Base-by-base conservation (phyloP, 2,329 filamentous ascomycete species). In the Neodidymelliopsis sp. region DNA sequence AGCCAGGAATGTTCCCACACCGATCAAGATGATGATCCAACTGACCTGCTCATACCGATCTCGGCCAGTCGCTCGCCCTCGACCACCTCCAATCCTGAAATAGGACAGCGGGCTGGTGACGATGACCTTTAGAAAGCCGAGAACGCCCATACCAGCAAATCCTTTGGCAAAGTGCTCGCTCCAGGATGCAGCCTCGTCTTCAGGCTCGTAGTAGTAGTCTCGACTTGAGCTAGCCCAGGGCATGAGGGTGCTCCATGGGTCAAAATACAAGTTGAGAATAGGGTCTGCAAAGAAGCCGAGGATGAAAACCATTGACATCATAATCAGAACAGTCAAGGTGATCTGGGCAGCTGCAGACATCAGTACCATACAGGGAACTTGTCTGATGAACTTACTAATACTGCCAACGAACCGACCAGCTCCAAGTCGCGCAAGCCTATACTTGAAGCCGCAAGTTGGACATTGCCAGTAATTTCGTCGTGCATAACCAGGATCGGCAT, bases 201-300 rank as follows among this genome's bases (percentile, higher is more conserved):
- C 74, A 4, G 66, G 58, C 33, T 68, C 56, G 44, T 66, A 59
- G 13, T 65, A 50, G 43, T 70, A 53, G 23, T 63, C 31, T 23
- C 53, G 49, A 13, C 51, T 49, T 8, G 54, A 56, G 19, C 52
- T 61, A 37, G 63, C 57, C 54, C 67, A 71, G 4, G 71, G 71
- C 22, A 65, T 66, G 7, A 80, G 64, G 10, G 74, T 74, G 31
- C 68, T 66, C 57, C 75, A 75, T 0, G 91, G 91, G 66, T 96
- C 91, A 44, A 93, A 75, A 78, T 93, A 96, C 20, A 96, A 76
- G 62, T 91, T 90, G 71, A 97, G 87, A 52, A 97, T 90, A 1
- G 92, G 92, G 72, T 97, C 92, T 51, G 92, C 93, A 58, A 97
- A 75, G 65, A 97, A 97, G 30, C 94, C 94, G 46, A 97, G 84